These are phyloP conservation scores for Harringtonia lauricola DNA, from an alignment of 2,329 filamentous ascomycete species.

Conservation along the genomic window DNA sequence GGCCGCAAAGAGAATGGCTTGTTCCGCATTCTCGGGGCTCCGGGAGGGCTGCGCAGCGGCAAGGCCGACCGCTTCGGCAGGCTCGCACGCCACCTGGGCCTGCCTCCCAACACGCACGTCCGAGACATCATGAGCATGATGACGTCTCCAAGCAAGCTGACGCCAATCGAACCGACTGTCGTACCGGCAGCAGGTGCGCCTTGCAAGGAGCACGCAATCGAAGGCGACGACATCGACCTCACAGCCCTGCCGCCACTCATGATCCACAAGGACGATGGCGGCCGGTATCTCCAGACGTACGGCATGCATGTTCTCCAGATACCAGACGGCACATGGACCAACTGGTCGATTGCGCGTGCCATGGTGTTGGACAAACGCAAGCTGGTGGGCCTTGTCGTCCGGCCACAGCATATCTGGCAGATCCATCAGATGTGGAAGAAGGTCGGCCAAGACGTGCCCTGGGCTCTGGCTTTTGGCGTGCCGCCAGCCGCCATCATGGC, in stretches of 20 bases:
- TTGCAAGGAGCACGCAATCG: constrained; percentile 29
- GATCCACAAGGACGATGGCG: constrained; percentile 33
- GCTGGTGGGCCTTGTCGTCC: constrained; percentile 28
- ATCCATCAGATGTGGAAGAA: constrained; percentile 36
- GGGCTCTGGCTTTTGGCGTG: constrained; percentile 34
- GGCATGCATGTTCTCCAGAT: constrained; percentile 35
- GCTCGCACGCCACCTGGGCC: constrained; percentile 27
- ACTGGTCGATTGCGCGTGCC: constrained; percentile 32
- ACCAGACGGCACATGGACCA: constrained; percentile 34
- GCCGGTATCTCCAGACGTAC: constrained; percentile 38
- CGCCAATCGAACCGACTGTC: constrained; percentile 21
- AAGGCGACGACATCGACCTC: constrained; percentile 29
- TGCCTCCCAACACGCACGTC: constrained; percentile 24
- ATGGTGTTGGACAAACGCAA: constrained; percentile 34
- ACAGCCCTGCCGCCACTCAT: constrained; percentile 27
- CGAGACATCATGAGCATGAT: constrained; percentile 30
- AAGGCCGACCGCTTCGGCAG: constrained; percentile 25
- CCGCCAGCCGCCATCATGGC: constrained; percentile 38
- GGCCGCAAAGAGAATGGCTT: constrained; percentile 30
- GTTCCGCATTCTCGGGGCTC: constrained; percentile 34
- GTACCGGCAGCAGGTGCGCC: constrained; percentile 21
- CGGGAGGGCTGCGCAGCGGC: constrained; percentile 24
- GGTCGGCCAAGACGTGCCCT: constrained; percentile 32
- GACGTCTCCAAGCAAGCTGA: constrained; percentile 20
- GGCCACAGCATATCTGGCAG: constrained; percentile 33